phyloP scores from a whole-genome alignment of 805 yeast genomes.

The Yamadazyma tumulicola region DNA sequence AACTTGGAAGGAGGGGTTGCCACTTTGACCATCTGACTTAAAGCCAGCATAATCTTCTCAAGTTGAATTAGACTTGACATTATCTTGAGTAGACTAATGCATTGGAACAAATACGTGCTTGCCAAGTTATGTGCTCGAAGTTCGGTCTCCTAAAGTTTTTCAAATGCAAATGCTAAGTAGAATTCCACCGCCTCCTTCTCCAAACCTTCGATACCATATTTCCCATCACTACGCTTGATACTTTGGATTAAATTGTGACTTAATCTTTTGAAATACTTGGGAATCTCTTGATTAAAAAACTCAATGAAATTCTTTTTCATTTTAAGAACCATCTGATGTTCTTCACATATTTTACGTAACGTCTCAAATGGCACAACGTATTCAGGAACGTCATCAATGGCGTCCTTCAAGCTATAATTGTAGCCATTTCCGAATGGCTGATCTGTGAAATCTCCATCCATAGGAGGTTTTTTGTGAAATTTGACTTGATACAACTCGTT shows the following conservation, averaged over 20 bases:
- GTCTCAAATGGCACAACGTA: slow-evolving; percentile 93
- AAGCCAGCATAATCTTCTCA: too few relatives aligned
- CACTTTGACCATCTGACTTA: too few relatives aligned
- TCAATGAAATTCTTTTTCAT: slow-evolving; percentile 76
- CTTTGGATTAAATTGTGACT: slow-evolving; percentile 64
- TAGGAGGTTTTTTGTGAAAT: slow-evolving; percentile 77
- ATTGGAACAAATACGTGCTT: too few relatives aligned
- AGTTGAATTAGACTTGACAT: too few relatives aligned
- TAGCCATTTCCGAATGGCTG: slow-evolving; percentile 79
- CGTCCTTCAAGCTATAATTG: slow-evolving; percentile 80
- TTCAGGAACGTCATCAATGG: slow-evolving; percentile 95
- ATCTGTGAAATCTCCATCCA: slow-evolving; percentile 64
- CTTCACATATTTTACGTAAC: slow-evolving; percentile 78
- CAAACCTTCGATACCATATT: slow-evolving; percentile 81
- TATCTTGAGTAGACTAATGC: too few relatives aligned
- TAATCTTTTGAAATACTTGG: slow-evolving; percentile 55
- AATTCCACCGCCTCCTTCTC: slow-evolving; percentile 90
- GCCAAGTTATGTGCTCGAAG: too few relatives aligned
- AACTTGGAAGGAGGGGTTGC: too few relatives aligned
- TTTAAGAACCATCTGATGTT: slow-evolving; percentile 69
- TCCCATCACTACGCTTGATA: slow-evolving; percentile 73
- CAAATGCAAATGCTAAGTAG: slow-evolving; percentile 80
- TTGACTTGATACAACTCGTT: slow-evolving; percentile 78
- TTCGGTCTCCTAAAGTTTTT: slow-evolving; percentile 38
- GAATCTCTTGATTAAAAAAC: slow-evolving; percentile 76